A percentile compares a stretch with the other conserved stretches of the same genome.
Conservation (phyloP, 176 grass and related monocot species). For the Ananas comosus region DNA sequence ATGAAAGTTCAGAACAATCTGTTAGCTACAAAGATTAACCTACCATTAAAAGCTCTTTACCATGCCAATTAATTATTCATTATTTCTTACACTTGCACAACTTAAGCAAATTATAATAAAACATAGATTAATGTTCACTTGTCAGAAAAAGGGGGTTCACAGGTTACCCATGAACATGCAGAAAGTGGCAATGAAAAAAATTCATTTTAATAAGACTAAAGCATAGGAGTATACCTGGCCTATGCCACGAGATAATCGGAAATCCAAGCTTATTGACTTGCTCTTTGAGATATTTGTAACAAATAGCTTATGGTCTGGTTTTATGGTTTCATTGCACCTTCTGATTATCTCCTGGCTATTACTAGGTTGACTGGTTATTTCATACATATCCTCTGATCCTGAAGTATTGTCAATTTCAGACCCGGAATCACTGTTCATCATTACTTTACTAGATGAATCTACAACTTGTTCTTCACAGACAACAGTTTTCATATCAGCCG, state of each 20-base stretch:
- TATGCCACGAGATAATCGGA: slow-evolving; percentile 89
- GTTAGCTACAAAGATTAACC: too few relatives aligned
- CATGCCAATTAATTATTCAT: neutral
- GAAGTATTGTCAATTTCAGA: slow-evolving; percentile 23
- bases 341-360: slow-evolving; percentile 10
- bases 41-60: neutral
- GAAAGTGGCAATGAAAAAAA: neutral
- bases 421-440: slow-evolving; percentile 18
- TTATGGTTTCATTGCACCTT: slow-evolving; percentile 29
- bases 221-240: slow-evolving; percentile 55
- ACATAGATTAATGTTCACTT: too few relatives aligned
- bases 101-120: too few relatives aligned
- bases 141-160: neutral
- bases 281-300: slow-evolving; percentile 67
- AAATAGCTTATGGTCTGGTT: slow-evolving; percentile 51
- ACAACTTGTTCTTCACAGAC: slow-evolving; percentile 54
- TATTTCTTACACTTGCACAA: too few relatives aligned
- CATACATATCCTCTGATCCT: slow-evolving; percentile 49
- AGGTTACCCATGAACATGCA: too few relatives aligned
- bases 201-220: neutral
- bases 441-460: slow-evolving; percentile 23
- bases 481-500: slow-evolving; percentile 61
- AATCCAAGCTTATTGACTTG: slow-evolving; percentile 97
- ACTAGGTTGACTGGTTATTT: slow-evolving; percentile 21
- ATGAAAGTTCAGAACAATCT: too few relatives aligned